A percentile compares a stretch with the other conserved stretches of the same genome.
These are phyloP conservation scores for Carex pumila DNA, from an alignment of 176 grass and related monocot genomes.

Conservation along the genomic window DNA sequence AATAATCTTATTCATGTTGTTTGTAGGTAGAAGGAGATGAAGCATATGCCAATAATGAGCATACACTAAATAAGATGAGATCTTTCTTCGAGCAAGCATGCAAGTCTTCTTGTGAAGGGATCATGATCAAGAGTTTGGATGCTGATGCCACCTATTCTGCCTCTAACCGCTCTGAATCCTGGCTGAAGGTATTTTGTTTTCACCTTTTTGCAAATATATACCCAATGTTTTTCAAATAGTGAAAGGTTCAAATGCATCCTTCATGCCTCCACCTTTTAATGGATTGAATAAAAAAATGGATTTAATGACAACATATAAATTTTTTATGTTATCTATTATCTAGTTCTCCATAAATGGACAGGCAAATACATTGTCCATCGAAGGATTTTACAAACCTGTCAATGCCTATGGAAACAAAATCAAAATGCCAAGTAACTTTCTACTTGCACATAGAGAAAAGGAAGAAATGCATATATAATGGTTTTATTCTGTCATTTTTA, in stretches of 20 bases:
- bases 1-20: not conserved
- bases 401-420: not conserved
- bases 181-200: slow-evolving; percentile 58
- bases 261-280: not conserved
- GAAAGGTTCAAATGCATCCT: not conserved
- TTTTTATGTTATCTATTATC: not conserved
- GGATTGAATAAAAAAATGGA: not conserved
- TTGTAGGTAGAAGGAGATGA: slow-evolving; percentile 64
- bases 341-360: not conserved
- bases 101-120: slow-evolving; percentile 85
- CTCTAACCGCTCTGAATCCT: slow-evolving; percentile 78
- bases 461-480: not conserved
- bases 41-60: slow-evolving; percentile 46
- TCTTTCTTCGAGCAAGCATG: slow-evolving; percentile 70
- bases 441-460: not conserved
- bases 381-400: not conserved
- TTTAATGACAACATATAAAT: not conserved
- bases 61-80: slow-evolving; percentile 52
- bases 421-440: not conserved
- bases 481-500: not conserved
- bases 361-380: not conserved
- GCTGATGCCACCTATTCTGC: slow-evolving; percentile 81
- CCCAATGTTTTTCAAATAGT: not conserved
- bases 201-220: not conserved
- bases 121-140: slow-evolving; percentile 95